A percentile compares a stretch with the other conserved stretches of the same genome.
These are phyloP conservation scores for Arachis stenosperma DNA, from an alignment of 306 rosid genomes.

Conservation along the genomic window DNA sequence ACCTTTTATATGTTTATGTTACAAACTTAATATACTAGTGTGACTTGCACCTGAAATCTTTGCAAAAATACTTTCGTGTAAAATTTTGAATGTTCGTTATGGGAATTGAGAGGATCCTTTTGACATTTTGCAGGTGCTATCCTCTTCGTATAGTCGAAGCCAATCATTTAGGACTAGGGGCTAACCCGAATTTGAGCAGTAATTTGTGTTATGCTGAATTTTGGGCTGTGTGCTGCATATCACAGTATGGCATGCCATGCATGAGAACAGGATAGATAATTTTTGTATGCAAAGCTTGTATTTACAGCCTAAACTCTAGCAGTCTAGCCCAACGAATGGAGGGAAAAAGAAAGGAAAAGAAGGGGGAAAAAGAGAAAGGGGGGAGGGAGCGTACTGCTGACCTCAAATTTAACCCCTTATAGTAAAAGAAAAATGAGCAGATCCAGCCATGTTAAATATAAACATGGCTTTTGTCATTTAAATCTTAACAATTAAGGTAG, in stretches of 20 bases:
- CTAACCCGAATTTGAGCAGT: constrained; percentile 34
- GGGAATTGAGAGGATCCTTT: constrained; percentile 19
- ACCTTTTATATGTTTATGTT: background rate
- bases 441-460: no score
- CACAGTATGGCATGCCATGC: background rate
- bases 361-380: no score
- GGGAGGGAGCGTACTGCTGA: no score
- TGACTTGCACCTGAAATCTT: constrained; percentile 17
- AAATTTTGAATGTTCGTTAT: constrained; percentile 1
- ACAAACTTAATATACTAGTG: no score
- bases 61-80: constrained; percentile 2
- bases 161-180: constrained; percentile 55
- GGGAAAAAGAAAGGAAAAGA: no score
- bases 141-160: constrained; percentile 64
- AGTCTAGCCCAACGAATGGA: no score
- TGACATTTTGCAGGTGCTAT: constrained; percentile 61
- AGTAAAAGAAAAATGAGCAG: no score
- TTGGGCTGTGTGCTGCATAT: no score
- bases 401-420: no score
- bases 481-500: no score
- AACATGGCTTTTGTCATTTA: no score
- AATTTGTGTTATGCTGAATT: background rate
- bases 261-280: background rate
- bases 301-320: background rate
- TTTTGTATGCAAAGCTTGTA: background rate